Evolutionary conservation across 78 protist species (phyloP), one percentile per base, ranked within the genome.

Genomic region (Protostelium mycophagum): DNA sequence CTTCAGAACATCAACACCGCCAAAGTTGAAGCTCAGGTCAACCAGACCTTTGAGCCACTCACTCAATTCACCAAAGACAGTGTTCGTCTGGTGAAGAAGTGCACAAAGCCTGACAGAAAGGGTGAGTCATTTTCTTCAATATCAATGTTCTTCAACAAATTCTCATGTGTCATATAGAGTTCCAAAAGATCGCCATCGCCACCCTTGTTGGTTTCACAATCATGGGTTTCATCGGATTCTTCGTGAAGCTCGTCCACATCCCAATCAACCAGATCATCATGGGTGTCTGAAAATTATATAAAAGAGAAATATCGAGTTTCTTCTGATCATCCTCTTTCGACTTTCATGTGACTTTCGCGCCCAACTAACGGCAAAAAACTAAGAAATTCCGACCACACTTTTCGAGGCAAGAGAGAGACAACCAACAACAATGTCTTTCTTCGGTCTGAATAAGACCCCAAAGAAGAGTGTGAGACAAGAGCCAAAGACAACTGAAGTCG

Each of bases 171-270:
- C 51, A 86, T 85, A 85, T 39, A 97, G 99, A 98, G 89, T 96
- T 96, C 96, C 37, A 35, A 83, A 96, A 95, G 93, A 95, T 96
- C 83, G 98, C 98, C 1, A 28, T 90, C 9, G 98, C 97, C 36
- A 94, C 98, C 28, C 88, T 94, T 35, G 36, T 98, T n/a, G 99
- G 99, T 37, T 96, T 97, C 85, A 85, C 89, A 1, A 88, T 98
- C 87, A 95, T 98, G 97, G 99, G 98, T 34, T 95, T 96, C 94
- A 92, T 98, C 85, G 99, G 99, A 85, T 98, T 93, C 96, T 93
- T 96, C 38, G 98, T 98, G 35, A 97, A 97, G 93, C 93, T 98
- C 29, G 94, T 98, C 85, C 97, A 96, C 93, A 98, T 98, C 38
- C 99, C 99, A 85, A 98, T 98, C 95, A 97, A 97, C 94, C 96